Conservation (phyloP, 495 filamentous ascomycete genomes). For the Rusavskia elegans region DNA sequence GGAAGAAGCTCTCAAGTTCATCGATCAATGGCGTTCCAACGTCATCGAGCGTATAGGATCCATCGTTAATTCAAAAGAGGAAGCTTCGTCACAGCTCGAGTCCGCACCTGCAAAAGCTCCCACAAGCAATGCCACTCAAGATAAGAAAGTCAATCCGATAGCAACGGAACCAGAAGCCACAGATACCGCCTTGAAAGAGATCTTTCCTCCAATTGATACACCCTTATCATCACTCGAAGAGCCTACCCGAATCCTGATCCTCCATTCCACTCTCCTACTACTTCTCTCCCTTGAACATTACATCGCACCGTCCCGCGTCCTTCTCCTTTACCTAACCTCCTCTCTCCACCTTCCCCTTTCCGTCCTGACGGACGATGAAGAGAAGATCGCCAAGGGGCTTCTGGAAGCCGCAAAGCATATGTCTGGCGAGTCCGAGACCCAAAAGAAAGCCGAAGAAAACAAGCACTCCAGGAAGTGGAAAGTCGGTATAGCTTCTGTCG, state of each 20-base stretch:
- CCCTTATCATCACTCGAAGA: constrained; percentile 25
- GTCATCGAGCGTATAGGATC: constrained; percentile 48
- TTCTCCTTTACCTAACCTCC: constrained; percentile 54
- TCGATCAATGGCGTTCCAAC: constrained; percentile 48
- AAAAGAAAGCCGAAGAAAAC: constrained; percentile 52
- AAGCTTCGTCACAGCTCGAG: constrained; percentile 12
- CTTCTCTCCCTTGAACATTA: constrained; percentile 73
- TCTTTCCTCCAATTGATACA: constrained; percentile 31
- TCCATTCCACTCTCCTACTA: constrained; percentile 52
- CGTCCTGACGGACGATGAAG: constrained; percentile 54
- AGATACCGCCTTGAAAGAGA: constrained; percentile 19
- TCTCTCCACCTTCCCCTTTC: constrained; percentile 50
- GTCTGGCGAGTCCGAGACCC: constrained; percentile 46
- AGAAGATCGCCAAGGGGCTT: constrained; percentile 55
- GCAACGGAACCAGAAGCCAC: not conserved
- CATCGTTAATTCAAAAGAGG: constrained; percentile 42
- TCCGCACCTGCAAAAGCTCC: not conserved
- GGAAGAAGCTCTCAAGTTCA: constrained; percentile 32
- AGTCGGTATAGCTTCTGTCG: constrained; percentile 65
- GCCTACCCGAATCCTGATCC: constrained; percentile 28
- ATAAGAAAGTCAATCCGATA: constrained; percentile 1
- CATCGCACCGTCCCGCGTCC: constrained; percentile 53
- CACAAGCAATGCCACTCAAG: not conserved
- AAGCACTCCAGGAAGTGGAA: constrained; percentile 58
- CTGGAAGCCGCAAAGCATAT: constrained; percentile 59